Evolutionary conservation across 352 stramenopile genomes (phyloP), one percentile per base, ranked within the genome.

Genomic region (Pythium coloratum): DNA sequence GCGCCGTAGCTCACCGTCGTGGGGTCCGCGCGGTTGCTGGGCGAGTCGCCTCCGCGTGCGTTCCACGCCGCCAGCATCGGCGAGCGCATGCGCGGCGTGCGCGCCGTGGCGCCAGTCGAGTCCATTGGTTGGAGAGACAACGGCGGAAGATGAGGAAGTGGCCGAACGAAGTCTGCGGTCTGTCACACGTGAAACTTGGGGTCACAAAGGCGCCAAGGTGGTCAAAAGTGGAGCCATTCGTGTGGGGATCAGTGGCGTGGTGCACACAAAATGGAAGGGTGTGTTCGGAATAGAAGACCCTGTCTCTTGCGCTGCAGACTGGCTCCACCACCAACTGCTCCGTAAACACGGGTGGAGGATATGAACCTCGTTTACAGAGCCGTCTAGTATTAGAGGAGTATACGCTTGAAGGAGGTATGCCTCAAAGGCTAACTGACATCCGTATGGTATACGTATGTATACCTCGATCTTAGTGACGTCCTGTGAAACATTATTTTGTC

Each of bases 71-170:
- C 44, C n/a, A 67, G 67, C 46, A 53, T 30, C 28, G 42, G 58
- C 46, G 73, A 76, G 28, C 77, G 79, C 33, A 64, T 80, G 50
- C 80, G 76, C 47, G 87, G 87, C 44, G 87, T 95, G 55, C 85
- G 78, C 20, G 79, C 83, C 24, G 82, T 95, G 12, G 87, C 87
- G 18, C 87, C 87, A 6, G 82, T 89, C 77, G 82, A 92, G 76
- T 95, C 84, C 87, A 95, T 95, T 33, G 30, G 28, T 5, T 30
- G 13, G 34, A 44, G 14, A 32, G 40, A 68, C 18, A 2, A 34
- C 14, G 12, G 38, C 30, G 66, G 57, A 36, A 63, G 73, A 20
- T 61, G n/a, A 40, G 47, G 59, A n/a, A 28, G 33, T 10, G 32
- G 34, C n/a, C 26, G 54, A 40, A 28, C 4, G 10, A 50, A 24